These are phyloP conservation scores for Calophaca sinica DNA, from an alignment of 306 rosid genomes.

Conservation along the genomic window DNA sequence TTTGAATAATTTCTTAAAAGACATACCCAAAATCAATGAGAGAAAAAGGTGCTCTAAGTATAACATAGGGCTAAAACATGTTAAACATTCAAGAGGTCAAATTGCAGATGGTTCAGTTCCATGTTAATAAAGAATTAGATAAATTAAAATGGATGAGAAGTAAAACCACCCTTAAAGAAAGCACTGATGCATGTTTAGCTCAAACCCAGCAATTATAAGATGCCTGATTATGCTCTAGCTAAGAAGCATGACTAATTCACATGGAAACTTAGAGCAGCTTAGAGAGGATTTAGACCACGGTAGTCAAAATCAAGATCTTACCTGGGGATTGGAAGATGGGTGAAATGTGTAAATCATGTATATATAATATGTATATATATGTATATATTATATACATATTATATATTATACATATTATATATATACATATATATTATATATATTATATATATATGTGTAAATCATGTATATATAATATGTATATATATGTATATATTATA, in stretches of 20 bases:
- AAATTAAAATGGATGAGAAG: background rate
- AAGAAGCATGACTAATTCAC: conserved; percentile 15
- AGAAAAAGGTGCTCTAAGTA: background rate
- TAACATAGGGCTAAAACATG: conserved; percentile 3
- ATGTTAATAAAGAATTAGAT: conserved; percentile 22
- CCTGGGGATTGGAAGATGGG: background rate
- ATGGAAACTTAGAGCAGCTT: background rate
- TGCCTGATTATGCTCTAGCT: background rate
- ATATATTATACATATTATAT: too few relatives aligned
- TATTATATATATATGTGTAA: too few relatives aligned
- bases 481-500: too few relatives aligned
- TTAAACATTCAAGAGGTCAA: conserved; percentile 3
- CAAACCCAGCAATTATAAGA: conserved; percentile 2
- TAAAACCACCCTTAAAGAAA: background rate
- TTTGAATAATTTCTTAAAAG: conserved; percentile 9
- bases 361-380: too few relatives aligned
- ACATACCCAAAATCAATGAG: conserved; percentile 5
- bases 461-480: too few relatives aligned
- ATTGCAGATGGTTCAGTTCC: background rate
- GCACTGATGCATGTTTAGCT: background rate
- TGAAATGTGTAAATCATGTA: background rate
- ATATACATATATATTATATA: too few relatives aligned
- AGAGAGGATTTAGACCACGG: background rate
- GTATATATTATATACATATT: too few relatives aligned
- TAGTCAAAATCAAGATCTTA: background rate